Base-by-base conservation (phyloP, 1,139 yeast genomes). In the Pichia sp. region DNA sequence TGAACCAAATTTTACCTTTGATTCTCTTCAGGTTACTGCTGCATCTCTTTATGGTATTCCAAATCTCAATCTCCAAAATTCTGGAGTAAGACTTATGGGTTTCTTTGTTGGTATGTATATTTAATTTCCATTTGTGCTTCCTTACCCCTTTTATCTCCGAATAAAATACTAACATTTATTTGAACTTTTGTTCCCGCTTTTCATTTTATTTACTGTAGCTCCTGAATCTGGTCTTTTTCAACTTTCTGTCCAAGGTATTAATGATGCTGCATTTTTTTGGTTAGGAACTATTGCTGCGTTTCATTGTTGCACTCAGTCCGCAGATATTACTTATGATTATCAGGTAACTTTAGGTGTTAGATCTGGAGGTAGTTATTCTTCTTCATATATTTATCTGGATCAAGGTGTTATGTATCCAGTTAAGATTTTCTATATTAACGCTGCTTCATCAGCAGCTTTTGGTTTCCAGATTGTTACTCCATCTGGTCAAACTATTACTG, bases 1-100 rank as follows among this genome's bases (percentile, higher is more conserved):
- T 10, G 46, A 35, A 37, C 50, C 50, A 45, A 45, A 39, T 22
- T 45, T 47, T 28, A 25, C 24, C 4, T 43, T 40, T 28, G 31
- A 6, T n/a, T 9, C 9, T 12, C 2, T 26, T 20, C 31, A 30
- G 29, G 6, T 35, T n/a, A 31, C 29, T 26, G 38, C 37, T 26
- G 24, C 42, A 34, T 11, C 16, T 12, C 35, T 41, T 31, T 43
- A 41, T 35, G 28, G 26, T 10, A 38, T 43, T 36, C 24, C 33
- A 20, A 38, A 41, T 24, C 31, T 43, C 23, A 30, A 43, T 16
- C 35, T 47, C 35, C 37, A 35, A 26, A 41, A 39, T 39, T 41
- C 41, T 20, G 11, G 35, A 8, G 20, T 47, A 35, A 46, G 43
- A 39, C 37, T 47, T 10, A 39, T 32, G 29, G 50, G 50, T 43